Base-by-base conservation (phyloP, 306 rosid genomes). In the Biancaea sappan region DNA sequence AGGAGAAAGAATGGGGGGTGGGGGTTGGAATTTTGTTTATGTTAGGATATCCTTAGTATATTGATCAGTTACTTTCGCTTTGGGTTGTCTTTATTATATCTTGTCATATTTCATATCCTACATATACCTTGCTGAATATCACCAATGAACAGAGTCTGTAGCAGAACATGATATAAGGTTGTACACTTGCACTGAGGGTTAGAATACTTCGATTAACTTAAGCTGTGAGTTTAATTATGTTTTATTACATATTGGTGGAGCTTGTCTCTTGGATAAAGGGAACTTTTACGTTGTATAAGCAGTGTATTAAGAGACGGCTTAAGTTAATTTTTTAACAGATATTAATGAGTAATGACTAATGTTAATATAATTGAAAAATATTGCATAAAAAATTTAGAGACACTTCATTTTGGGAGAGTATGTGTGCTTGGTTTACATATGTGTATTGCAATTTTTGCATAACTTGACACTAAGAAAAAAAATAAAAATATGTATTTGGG, bases 281-380 rank as follows among this genome's bases (percentile, higher is more conserved):
- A 31, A 32, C 40, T 25, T 44, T 72, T 51, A 28, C 56, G 58
- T 19, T 37, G 28, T 29, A 71, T 29, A 24, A 8, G 18, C 22
- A 5, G 15, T 37, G 48, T 29, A 18, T 53, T 52, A 40, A 21
- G 16, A 65, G 60, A 54, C 64, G 43, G 35, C 61, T 29, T 63
- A 32, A 52, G 31, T 52, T 5, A 47, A 9, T 26, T 13, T 2
- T 5, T 41, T 24, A 8, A 38, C 7, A 18, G 21, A n/a, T 75
- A 28, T 16, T 24, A 24, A 10, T 5, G 29, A 51, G 3, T 10
- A 51, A 51, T 57, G 34, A 38, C 22, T 15, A 22, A 37, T 16
- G 70, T 25, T 59, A 48, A 32, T 67, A 19, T 47, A 24, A 64
- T 72, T 59, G 24, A 43, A 58, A 74, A 69, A 46, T 43, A 8